A percentile compares a stretch with the other conserved stretches of the same genome.
Evolutionary conservation across 164 flowering plant genomes (phyloP).

Genomic region (Dillenia suffruticosa): DNA sequence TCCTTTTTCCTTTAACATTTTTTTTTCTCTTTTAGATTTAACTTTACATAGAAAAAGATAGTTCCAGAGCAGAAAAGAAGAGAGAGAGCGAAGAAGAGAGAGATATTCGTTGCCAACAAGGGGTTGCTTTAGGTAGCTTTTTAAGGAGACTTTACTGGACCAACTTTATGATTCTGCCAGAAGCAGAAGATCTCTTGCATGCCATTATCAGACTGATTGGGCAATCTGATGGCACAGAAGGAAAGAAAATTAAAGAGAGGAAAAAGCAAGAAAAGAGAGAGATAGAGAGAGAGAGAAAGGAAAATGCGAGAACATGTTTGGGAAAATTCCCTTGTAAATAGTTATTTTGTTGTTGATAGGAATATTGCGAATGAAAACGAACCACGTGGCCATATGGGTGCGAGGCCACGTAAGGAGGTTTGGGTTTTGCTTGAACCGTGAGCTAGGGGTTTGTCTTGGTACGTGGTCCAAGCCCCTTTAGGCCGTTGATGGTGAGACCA

Average conservation of each 20-base stretch:
- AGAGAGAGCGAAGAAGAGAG: background rate
- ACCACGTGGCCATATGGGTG: background rate
- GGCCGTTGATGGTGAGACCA: constrained; percentile 10
- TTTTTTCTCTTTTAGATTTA: background rate
- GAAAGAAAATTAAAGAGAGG: constrained; percentile 2
- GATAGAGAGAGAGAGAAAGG: background rate
- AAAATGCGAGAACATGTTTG: background rate
- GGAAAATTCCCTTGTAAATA: constrained; percentile 1
- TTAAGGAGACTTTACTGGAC: background rate
- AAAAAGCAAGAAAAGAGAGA: background rate
- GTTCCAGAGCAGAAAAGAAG: background rate
- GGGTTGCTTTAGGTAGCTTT: constrained; percentile 7
- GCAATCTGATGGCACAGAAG: constrained; percentile 15
- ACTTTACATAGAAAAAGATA: too few species aligned
- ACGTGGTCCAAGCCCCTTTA: constrained; percentile 3
- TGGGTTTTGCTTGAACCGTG: background rate
- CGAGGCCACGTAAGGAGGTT: background rate
- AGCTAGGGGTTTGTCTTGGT: constrained; percentile 1
- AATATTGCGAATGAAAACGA: background rate
- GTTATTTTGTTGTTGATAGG: background rate
- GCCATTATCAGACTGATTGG: constrained; percentile 6
- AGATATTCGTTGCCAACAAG: constrained; percentile 10
- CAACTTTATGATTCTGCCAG: constrained; percentile 9
- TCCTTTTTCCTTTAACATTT: background rate
- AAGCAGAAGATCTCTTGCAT: constrained; percentile 7